Evolutionary conservation across 2,329 filamentous ascomycete genomes (phyloP).

Genomic region (Aspergillus sclerotialis): DNA sequence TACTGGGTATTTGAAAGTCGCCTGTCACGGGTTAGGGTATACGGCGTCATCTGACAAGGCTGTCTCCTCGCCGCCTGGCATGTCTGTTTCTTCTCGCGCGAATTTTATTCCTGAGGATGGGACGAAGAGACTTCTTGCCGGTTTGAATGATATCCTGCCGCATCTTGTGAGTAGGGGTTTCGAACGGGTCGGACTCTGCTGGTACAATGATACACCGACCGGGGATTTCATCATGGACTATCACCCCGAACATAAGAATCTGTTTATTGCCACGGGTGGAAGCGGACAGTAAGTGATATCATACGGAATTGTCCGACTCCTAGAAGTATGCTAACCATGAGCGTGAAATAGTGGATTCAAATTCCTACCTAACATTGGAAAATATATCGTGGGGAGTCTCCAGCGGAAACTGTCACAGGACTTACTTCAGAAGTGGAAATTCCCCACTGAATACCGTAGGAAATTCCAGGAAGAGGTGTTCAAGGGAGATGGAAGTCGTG

Average conservation of each 20-base stretch:
- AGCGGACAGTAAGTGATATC: constrained; percentile 22
- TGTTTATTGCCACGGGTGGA: constrained; percentile 23
- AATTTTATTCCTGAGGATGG: constrained; percentile 44
- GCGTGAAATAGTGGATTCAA: constrained; percentile 49
- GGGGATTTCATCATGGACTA: constrained; percentile 63
- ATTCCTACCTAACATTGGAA: constrained; percentile 54
- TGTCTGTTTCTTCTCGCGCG: constrained; percentile 15
- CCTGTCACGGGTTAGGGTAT: constrained; percentile 62
- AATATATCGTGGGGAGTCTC: constrained; percentile 54
- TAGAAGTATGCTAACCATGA: neutral
- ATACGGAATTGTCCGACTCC: too few species aligned
- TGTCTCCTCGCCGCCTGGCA: constrained; percentile 14
- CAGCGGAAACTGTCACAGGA: constrained; percentile 36
- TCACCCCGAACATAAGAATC: constrained; percentile 48
- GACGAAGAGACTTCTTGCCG: constrained; percentile 50
- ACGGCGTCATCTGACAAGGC: constrained; percentile 12
- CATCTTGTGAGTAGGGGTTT: constrained; percentile 52
- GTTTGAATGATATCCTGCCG: constrained; percentile 53
- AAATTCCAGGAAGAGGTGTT: constrained; percentile 10
- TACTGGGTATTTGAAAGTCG: constrained; percentile 50
- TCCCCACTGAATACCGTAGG: constrained; percentile 16
- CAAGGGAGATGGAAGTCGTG: constrained; percentile 24
- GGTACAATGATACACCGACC: constrained; percentile 64
- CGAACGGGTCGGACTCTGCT: constrained; percentile 55
- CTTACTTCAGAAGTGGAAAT: constrained; percentile 55